Conservation (phyloP, 768 basidiomycete species). For the Goffeauzyma gilvescens region DNA sequence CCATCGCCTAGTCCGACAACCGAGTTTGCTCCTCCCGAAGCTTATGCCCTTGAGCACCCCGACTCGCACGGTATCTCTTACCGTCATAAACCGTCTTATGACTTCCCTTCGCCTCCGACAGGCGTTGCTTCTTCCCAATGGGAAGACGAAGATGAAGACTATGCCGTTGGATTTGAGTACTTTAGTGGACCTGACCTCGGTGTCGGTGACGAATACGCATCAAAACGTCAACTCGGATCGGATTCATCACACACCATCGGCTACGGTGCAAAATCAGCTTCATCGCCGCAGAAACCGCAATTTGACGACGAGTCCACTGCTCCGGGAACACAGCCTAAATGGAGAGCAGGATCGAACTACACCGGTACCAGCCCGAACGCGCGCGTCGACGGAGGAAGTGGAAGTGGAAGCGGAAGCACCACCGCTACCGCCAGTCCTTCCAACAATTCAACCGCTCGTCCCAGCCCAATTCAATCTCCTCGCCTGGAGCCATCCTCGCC, state of each 20-base stretch:
- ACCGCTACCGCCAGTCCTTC: neutral
- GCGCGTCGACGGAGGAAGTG: too few relatives aligned
- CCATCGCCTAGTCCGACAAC: conserved; percentile 30
- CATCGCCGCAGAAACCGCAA: too few relatives aligned
- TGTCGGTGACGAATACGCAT: conserved; percentile 31
- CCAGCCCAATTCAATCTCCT: too few relatives aligned
- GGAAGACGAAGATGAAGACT: conserved; percentile 35
- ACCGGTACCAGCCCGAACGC: too few relatives aligned
- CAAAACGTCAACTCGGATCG: conserved; percentile 16
- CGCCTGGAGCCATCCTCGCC: too few relatives aligned
- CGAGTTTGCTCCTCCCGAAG: conserved; percentile 30
- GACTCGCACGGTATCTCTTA: conserved; percentile 6
- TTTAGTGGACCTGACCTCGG: conserved; percentile 45
- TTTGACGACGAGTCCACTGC: too few relatives aligned
- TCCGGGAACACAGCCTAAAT: conserved; percentile 1
- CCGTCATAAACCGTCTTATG: conserved; percentile 10
- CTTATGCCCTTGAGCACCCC: conserved; percentile 15
- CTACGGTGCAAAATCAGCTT: too few relatives aligned
- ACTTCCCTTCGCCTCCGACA: conserved; percentile 22
- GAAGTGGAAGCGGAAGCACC: too few relatives aligned
- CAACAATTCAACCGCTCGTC: too few relatives aligned
- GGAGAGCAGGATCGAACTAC: conserved; percentile 12
- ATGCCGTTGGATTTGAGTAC: conserved; percentile 41
- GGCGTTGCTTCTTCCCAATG: conserved; percentile 20
- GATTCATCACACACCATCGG: neutral